Evolutionary conservation across 108 stramenopile genomes (phyloP), one percentile per base, ranked within the genome.

Genomic region (Nitzschia palea): DNA sequence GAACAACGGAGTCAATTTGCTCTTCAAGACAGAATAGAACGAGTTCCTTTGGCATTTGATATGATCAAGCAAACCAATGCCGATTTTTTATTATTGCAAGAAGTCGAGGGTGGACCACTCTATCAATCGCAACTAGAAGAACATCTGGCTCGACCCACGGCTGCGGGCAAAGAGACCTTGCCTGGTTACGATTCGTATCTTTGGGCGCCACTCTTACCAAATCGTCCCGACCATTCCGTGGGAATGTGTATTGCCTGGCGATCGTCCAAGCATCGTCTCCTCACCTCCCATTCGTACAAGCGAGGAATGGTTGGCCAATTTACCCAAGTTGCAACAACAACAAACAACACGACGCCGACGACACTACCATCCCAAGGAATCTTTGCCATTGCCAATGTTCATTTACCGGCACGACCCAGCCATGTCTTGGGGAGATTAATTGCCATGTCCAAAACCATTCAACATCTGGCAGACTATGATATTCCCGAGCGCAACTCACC

Each of bases 171-270:
- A 36, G 15, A 1, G 1, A 18, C 26, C 35, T 1, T 61, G 3
- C 31, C 40, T n/a, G 77, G 77, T 0, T 81, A 81, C 51, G 80
- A 81, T 50, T 51, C 45, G 5, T 68, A 55, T 55, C 58, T 77
- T 25, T 81, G 75, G 75, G 53, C 67, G 6, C 55, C 75, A 10
- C 45, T 81, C 1, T 37, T 67, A 50, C 71, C 71, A 1, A 61
- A 63, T 40, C 37, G 65, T 18, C 67, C 26, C 0, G 75, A 81
- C 22, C 32, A 64, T 48, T 31, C 60, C 4, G 80, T 81, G 23
- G 80, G 80, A 28, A 35, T 76, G 6, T 81, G 80, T 34, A 57
- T 81, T 31, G 80, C 80, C 27, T 81, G 80, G 80, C 66, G 76
- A 44, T 81, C 80, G 15, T 15, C 53, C 17, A 42, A 36, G 27